Conservation (phyloP, 179 eudicot species). For the Beta lomatogona region DNA sequence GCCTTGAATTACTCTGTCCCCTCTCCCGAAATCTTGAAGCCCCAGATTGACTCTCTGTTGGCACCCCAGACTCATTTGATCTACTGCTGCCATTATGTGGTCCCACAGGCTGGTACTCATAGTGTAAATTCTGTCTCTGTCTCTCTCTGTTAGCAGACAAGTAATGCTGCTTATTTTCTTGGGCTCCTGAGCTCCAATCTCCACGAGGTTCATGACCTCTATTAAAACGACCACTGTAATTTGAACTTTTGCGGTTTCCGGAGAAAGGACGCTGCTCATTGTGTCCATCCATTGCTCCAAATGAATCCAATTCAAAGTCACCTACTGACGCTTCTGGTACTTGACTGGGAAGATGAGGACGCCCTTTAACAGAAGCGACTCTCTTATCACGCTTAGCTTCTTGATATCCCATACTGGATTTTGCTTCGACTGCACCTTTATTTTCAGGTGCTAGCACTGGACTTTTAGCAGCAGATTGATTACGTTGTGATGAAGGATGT, state of each 20-base stretch:
- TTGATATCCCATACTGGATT: conserved; percentile 34
- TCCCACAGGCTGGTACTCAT: conserved; percentile 84
- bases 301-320: conserved; percentile 34
- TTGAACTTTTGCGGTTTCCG: conserved; percentile 53
- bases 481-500: conserved; percentile 19
- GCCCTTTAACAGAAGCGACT: conserved; percentile 40
- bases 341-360: conserved; percentile 39
- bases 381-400: conserved; percentile 53
- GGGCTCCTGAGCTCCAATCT: conserved; percentile 47
- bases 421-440: conserved; percentile 30
- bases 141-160: conserved; percentile 55
- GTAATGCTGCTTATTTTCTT: conserved; percentile 52
- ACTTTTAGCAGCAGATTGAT: conserved; percentile 21
- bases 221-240: conserved; percentile 40
- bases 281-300: conserved; percentile 32
- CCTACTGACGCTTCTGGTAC: conserved; percentile 26
- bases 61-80: conserved; percentile 47
- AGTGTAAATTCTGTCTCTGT: conserved; percentile 64
- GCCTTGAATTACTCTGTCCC: conserved; percentile 57
- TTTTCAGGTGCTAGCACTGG: conserved; percentile 19
- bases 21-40: conserved; percentile 61
- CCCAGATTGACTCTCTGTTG: conserved; percentile 38
- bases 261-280: conserved; percentile 49
- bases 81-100: conserved; percentile 39
- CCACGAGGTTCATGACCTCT: conserved; percentile 62